These are phyloP conservation scores for Adiantum capillusveneris DNA, from an alignment of 75 land plant species.

Conservation along the genomic window DNA sequence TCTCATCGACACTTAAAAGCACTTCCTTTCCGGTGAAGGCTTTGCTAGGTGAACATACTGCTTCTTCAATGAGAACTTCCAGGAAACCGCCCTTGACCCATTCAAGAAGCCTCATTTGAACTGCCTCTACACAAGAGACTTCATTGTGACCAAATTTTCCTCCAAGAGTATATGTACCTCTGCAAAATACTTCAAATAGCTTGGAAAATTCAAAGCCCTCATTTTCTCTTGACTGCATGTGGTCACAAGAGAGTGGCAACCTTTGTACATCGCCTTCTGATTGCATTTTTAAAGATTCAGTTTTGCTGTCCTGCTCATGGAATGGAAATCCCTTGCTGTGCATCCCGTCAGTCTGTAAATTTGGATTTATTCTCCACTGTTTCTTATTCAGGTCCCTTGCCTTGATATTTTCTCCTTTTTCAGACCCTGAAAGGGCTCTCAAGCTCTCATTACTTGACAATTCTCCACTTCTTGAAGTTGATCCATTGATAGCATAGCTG, in stretches of 20 bases:
- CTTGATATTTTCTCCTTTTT: not conserved
- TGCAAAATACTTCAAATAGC: not conserved
- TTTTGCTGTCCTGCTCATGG: too few species aligned
- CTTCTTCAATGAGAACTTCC: conserved; percentile 23
- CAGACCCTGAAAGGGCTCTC: not conserved
- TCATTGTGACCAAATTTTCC: not conserved
- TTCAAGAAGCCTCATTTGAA: conserved; percentile 10
- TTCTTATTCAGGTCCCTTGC: not conserved
- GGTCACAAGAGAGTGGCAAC: too few species aligned
- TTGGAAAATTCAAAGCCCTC: not conserved
- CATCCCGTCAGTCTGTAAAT: not conserved
- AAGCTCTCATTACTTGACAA: conserved; percentile 5
- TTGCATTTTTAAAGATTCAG: too few species aligned
- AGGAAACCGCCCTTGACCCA: conserved; percentile 31
- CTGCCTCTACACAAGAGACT: not conserved
- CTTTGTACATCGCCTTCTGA: too few species aligned
- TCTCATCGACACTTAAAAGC: conserved; percentile 5
- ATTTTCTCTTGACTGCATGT: not conserved
- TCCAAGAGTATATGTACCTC: not conserved
- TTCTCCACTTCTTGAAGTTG: not conserved
- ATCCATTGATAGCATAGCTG: not conserved
- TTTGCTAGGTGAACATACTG: not conserved
- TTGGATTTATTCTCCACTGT: not conserved
- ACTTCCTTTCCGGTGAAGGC: not conserved
- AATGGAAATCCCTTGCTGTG: not conserved